These are phyloP conservation scores for Macadamia integrifolia DNA, from an alignment of 164 flowering plant species.

Conservation along the genomic window DNA sequence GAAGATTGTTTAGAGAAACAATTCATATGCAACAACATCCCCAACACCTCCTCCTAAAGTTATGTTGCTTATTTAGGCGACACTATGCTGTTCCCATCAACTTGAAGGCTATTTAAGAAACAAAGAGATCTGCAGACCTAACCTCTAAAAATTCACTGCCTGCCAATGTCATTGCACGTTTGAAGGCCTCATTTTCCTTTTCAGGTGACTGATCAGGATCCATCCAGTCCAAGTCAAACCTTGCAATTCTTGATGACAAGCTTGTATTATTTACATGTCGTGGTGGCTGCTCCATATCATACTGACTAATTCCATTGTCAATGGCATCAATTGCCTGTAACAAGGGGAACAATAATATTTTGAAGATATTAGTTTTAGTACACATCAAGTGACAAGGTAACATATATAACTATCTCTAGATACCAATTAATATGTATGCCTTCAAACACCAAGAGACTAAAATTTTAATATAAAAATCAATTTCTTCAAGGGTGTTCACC, in stretches of 20 bases:
- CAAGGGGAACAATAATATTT: background rate
- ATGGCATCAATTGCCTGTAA: slow-evolving; percentile 86
- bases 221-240: slow-evolving; percentile 82
- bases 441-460: no score
- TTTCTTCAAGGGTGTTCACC: no score
- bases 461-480: no score
- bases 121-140: background rate
- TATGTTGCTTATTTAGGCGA: background rate
- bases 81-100: background rate
- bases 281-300: slow-evolving; percentile 75
- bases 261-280: slow-evolving; percentile 78
- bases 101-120: background rate
- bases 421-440: background rate
- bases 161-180: slow-evolving; percentile 72
- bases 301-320: slow-evolving; percentile 91
- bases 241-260: slow-evolving; percentile 79
- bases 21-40: background rate
- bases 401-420: background rate
- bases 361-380: background rate
- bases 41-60: background rate
- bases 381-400: background rate
- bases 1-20: background rate
- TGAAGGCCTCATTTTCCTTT: slow-evolving; percentile 84
- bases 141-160: slow-evolving; percentile 88
- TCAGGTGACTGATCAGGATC: slow-evolving; percentile 87